Evolutionary conservation across 2,329 filamentous ascomycete genomes (phyloP).

Genomic region (Macrophomina tecta): DNA sequence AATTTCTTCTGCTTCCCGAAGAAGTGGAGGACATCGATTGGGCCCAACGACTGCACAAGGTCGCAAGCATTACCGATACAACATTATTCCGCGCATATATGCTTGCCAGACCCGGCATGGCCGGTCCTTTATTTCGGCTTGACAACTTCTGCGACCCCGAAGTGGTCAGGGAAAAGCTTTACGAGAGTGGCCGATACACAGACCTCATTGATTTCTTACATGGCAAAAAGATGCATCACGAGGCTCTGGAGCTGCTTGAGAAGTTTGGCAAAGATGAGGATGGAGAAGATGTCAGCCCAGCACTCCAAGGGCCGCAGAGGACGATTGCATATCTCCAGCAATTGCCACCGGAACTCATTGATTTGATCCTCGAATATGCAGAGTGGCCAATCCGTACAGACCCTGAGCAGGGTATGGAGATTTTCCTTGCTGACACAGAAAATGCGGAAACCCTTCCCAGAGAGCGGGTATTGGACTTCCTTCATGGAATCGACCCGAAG

Average conservation of each 20-base stretch:
- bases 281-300: slow-evolving; percentile 52
- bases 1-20: slow-evolving; percentile 45
- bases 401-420: slow-evolving; percentile 81
- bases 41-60: slow-evolving; percentile 73
- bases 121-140: slow-evolving; percentile 89
- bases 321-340: slow-evolving; percentile 92
- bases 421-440: slow-evolving; percentile 91
- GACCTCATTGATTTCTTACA: slow-evolving; percentile 98
- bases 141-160: slow-evolving; percentile 97
- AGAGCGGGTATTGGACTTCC: slow-evolving; percentile 74
- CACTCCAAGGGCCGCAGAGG: slow-evolving; percentile 78
- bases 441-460: slow-evolving; percentile 91
- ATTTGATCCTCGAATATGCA: slow-evolving; percentile 88
- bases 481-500: slow-evolving; percentile 70
- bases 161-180: slow-evolving; percentile 90
- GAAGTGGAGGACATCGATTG: slow-evolving; percentile 60
- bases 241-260: slow-evolving; percentile 81
- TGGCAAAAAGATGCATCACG: slow-evolving; percentile 89
- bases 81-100: slow-evolving; percentile 94
- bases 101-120: slow-evolving; percentile 84
- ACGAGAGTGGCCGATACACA: slow-evolving; percentile 86
- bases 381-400: slow-evolving; percentile 82
- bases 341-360: slow-evolving; percentile 83
- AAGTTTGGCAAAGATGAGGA: slow-evolving; percentile 72
- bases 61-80: slow-evolving; percentile 87